A percentile compares a stretch with the other conserved stretches of the same genome.
Conservation (phyloP, 192 early-diverging fungal species). For the Chytriomyces hyalinus region DNA sequence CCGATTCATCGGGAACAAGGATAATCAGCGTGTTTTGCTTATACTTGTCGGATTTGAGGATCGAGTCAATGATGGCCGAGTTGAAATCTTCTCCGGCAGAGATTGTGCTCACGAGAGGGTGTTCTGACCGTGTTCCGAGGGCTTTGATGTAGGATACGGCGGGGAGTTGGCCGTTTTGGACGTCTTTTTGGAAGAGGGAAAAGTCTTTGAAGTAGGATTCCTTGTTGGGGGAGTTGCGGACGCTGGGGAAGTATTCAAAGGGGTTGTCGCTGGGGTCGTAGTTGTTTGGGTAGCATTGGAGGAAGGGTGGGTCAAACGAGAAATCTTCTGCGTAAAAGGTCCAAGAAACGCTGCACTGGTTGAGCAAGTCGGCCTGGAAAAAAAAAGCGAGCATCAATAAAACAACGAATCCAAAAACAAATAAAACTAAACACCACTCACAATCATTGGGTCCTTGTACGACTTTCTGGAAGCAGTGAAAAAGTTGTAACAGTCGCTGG, state of each 20-base stretch:
- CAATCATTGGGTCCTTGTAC: conserved; percentile 18
- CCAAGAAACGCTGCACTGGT: conserved; percentile 11
- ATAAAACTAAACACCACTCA: background rate
- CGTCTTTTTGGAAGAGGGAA: background rate
- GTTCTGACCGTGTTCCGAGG: conserved; percentile 14
- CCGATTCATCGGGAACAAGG: conserved; percentile 24
- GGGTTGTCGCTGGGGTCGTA: conserved; percentile 29
- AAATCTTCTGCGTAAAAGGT: conserved; percentile 10
- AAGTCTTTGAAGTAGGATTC: conserved; percentile 26
- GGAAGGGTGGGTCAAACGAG: background rate
- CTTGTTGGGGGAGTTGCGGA: background rate
- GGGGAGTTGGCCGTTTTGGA: conserved; percentile 17
- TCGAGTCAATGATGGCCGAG: conserved; percentile 15
- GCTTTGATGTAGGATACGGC: conserved; percentile 30
- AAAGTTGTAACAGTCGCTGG: background rate
- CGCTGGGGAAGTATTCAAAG: conserved; percentile 19
- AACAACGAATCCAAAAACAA: background rate
- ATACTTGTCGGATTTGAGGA: conserved; percentile 13
- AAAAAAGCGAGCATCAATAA: background rate
- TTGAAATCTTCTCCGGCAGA: conserved; percentile 32
- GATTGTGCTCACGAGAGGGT: conserved; percentile 25
- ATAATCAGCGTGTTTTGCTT: conserved; percentile 34
- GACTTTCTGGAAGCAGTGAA: background rate
- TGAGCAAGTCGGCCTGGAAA: conserved; percentile 5
- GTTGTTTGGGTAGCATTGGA: conserved; percentile 15